Conservation (phyloP, 768 basidiomycete genomes). For the Hericium alpestre region DNA sequence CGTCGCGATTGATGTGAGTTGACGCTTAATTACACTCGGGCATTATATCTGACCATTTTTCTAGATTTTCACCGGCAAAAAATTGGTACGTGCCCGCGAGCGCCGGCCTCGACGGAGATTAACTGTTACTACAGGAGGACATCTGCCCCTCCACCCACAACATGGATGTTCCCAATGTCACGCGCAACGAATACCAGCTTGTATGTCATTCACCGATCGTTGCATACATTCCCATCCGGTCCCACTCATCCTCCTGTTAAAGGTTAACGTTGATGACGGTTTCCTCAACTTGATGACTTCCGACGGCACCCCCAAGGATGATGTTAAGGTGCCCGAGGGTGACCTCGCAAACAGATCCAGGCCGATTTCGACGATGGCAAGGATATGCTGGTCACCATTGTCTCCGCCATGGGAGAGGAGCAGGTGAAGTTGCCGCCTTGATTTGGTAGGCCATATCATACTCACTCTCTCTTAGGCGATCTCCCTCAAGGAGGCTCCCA, state of each 20-base stretch:
- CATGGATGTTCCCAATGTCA: slow-evolving; percentile 97
- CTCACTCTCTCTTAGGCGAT: slow-evolving; percentile 42
- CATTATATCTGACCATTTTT: slow-evolving; percentile 8
- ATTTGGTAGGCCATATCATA: not conserved
- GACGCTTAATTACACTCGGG: not conserved
- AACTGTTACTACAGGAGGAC: slow-evolving; percentile 55
- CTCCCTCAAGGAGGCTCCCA: slow-evolving; percentile 83
- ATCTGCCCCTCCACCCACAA: slow-evolving; percentile 97
- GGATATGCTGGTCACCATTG: slow-evolving; percentile 78
- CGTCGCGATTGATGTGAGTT: slow-evolving; percentile 84
- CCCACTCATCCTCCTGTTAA: not conserved
- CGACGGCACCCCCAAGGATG: slow-evolving; percentile 81
- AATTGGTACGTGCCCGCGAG: slow-evolving; percentile 53
- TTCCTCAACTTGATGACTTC: slow-evolving; percentile 88
- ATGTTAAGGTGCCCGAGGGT: slow-evolving; percentile 86
- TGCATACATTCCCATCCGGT: not conserved
- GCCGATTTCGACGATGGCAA: slow-evolving; percentile 73
- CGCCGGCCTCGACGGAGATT: not conserved
- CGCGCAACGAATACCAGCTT: slow-evolving; percentile 83
- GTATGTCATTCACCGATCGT: slow-evolving; percentile 29
- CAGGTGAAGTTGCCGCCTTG: slow-evolving; percentile 32
- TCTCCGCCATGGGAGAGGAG: slow-evolving; percentile 89
- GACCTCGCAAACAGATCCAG: slow-evolving; percentile 62
- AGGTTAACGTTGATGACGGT: slow-evolving; percentile 87
- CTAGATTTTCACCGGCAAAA: slow-evolving; percentile 98